Conservation (phyloP, 2,329 filamentous ascomycete genomes). For the Aspergillus phoenicis region DNA sequence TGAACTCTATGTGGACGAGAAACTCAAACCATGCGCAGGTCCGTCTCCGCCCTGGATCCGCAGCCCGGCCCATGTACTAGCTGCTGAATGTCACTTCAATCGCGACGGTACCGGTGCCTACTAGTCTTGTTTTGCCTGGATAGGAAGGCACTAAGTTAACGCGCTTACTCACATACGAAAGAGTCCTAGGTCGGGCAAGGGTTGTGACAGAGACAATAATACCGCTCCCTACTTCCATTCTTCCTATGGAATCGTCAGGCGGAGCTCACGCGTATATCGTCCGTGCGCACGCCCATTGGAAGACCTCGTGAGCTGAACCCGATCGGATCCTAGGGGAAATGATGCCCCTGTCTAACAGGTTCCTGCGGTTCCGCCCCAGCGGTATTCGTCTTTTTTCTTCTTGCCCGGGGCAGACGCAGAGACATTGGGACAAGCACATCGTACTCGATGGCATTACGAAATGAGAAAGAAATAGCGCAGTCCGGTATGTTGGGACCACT, state of each 20-base stretch:
- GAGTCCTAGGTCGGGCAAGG: slow-evolving; percentile 14
- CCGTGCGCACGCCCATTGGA: slow-evolving; percentile 26
- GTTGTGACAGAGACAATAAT: slow-evolving; percentile 13
- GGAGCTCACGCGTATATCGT: slow-evolving; percentile 27
- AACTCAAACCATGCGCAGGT: slow-evolving; percentile 19
- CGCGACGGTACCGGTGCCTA: slow-evolving; percentile 19
- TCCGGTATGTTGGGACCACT: slow-evolving; percentile 11
- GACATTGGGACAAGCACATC: slow-evolving; percentile 6
- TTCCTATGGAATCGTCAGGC: slow-evolving; percentile 20
- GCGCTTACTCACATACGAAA: slow-evolving; percentile 15
- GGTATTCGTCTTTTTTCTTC: slow-evolving; percentile 23
- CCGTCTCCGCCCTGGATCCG: slow-evolving; percentile 22
- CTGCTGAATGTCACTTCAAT: slow-evolving; percentile 18
- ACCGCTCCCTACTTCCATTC: slow-evolving; percentile 13
- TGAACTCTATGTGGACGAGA: slow-evolving; percentile 21
- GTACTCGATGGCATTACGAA: slow-evolving; percentile 14
- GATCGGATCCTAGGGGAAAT: slow-evolving; percentile 16
- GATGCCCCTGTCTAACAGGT: slow-evolving; percentile 24
- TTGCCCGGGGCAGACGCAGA: slow-evolving; percentile 19
- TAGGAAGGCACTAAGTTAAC: slow-evolving; percentile 18
- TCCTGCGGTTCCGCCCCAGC: slow-evolving; percentile 29
- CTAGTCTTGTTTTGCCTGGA: slow-evolving; percentile 5
- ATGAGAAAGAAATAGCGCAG: slow-evolving; percentile 22
- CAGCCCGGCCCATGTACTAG: slow-evolving; percentile 18
- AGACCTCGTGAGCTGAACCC: slow-evolving; percentile 28